phyloP scores from a whole-genome alignment of 163 green algal genomes.

The Smithsoniella earleae region DNA sequence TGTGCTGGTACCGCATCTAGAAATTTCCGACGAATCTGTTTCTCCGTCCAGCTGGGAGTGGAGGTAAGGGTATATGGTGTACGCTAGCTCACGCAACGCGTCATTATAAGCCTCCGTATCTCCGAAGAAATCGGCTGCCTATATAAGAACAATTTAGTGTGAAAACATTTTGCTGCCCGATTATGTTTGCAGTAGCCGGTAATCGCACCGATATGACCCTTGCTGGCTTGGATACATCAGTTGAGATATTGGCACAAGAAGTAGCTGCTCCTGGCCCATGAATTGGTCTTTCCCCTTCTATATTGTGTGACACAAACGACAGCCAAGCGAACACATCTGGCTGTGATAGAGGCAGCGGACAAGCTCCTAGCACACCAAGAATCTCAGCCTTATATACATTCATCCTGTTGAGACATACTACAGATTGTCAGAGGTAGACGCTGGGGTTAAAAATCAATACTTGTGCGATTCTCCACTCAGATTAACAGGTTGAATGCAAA shows the following conservation, averaged over 20 bases:
- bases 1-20: not conserved
- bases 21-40: too few species aligned
- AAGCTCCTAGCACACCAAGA: too few species aligned
- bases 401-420: too few species aligned
- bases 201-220: constrained; percentile 8
- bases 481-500: too few species aligned
- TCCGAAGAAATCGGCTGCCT: constrained; percentile 18
- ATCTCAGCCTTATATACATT: too few species aligned
- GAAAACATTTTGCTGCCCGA: not conserved
- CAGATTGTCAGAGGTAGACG: too few species aligned
- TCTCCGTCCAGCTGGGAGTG: constrained; percentile 7
- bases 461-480: too few species aligned
- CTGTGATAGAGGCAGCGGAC: constrained; percentile 1
- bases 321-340: constrained; percentile 24
- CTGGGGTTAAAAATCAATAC: too few species aligned
- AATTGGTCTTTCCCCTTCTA: too few species aligned
- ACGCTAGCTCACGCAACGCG: constrained; percentile 2
- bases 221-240: constrained; percentile 10
- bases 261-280: too few species aligned
- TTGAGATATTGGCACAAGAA: too few species aligned
- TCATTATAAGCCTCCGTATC: constrained; percentile 9
- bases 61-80: not conserved
- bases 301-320: constrained; percentile 11
- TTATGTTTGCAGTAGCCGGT: not conserved
- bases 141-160: too few species aligned